Evolutionary conservation across 331 rosid genomes (phyloP).

Genomic region (Erythrophleum ivorense): DNA sequence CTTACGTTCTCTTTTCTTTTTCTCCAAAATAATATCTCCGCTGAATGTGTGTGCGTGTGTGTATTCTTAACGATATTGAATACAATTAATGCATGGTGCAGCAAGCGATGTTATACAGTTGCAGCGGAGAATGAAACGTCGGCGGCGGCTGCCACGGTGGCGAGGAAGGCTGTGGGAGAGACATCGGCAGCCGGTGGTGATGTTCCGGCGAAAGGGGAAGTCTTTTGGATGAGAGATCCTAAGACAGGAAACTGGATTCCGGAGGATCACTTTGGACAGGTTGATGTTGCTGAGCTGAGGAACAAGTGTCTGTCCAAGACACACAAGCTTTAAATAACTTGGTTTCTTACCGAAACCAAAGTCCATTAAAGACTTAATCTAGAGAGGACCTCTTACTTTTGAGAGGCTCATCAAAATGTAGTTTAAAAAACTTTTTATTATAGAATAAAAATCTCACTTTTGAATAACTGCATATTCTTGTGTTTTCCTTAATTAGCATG

Average conservation of each 20-base stretch:
- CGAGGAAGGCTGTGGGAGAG: constrained; percentile 11
- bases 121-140: constrained; percentile 33
- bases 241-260: constrained; percentile 80
- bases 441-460: neutral
- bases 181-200: neutral
- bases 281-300: constrained; percentile 60
- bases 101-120: constrained; percentile 39
- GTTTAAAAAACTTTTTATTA: too few relatives aligned
- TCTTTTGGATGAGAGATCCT: constrained; percentile 81
- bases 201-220: constrained; percentile 4
- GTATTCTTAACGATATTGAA: neutral
- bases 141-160: constrained; percentile 19
- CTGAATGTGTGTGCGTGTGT: neutral
- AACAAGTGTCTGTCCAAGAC: constrained; percentile 54
- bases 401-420: neutral
- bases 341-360: neutral
- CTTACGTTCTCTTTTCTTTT: neutral
- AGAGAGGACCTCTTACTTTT: neutral
- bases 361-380: neutral
- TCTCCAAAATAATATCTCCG: neutral
- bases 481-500: too few relatives aligned
- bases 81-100: constrained; percentile 15
- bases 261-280: constrained; percentile 58
- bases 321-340: constrained; percentile 12
- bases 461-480: neutral